Base-by-base conservation (phyloP, 2,329 filamentous ascomycete species). In the Claviceps sp. region DNA sequence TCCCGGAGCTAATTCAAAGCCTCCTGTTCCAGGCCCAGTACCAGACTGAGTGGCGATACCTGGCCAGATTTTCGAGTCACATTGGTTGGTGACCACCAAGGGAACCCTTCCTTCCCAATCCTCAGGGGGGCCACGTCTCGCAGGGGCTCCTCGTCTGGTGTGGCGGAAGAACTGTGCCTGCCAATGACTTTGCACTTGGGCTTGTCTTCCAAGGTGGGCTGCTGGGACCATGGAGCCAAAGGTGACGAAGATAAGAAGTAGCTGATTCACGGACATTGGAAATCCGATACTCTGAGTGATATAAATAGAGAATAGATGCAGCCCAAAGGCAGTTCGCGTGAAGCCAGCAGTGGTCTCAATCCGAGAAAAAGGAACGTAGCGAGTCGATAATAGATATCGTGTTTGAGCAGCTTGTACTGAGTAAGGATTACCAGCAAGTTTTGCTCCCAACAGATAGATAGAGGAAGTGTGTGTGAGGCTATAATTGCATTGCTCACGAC, bases 1-100 rank as follows among this genome's bases (percentile, higher is more conserved):
- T 45, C 83, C 80, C 3, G 78, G 64, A 1, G 66, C 61, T 38
- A 91, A 74, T 60, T 80, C 75, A 62, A 91, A 93, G 8, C 86
- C 88, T 20, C 78, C 80, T 11, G 72, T 74, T 2, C 74, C 73
- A 6, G 86, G 85, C 0, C 82, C 83, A 14, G 76, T 78, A 22
- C 87, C 87, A 46, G 78, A 74, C 61, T 90, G 85, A 0, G 86
- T 88, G 14, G 78, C 76, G 54, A 93, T 79, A 9, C 80, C 88
- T 1, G 88, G 87, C 77, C 85, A 91, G 56, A 93, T 80, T 0
- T 77, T 80, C 20, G 85, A 77, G 9, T 73, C 71, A 61, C 88
- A 94, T 52, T 76, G 74, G 67, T 91, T 94, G 53, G 80, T 83
- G 52, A 93, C 72, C 6, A 80, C 71, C 26, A 93, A 69, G 6